Evolutionary conservation across 495 filamentous ascomycete genomes (phyloP).

Genomic region (Talaromyces adpressus): DNA sequence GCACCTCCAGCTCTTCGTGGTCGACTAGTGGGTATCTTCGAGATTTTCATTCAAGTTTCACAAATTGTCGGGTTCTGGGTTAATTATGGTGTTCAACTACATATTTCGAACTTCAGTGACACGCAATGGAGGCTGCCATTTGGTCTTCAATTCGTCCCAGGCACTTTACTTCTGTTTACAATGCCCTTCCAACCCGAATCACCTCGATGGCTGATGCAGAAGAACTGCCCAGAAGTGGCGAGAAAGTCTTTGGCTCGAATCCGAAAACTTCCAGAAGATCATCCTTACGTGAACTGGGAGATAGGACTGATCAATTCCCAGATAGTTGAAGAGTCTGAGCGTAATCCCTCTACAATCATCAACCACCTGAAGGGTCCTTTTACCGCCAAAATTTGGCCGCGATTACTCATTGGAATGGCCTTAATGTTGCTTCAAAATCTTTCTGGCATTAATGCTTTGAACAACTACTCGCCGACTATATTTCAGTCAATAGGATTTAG

Average conservation of each 20-base stretch:
- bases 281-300: slow-evolving; percentile 8
- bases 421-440: slow-evolving; percentile 14
- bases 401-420: slow-evolving; percentile 4
- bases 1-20: slow-evolving; percentile 62
- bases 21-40: slow-evolving; percentile 17
- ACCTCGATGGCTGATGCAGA: slow-evolving; percentile 48
- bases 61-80: slow-evolving; percentile 7
- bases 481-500: slow-evolving; percentile 16
- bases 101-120: neutral
- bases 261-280: slow-evolving; percentile 12
- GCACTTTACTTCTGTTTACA: slow-evolving; percentile 36
- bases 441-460: slow-evolving; percentile 16
- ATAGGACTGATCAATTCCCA: too few relatives aligned
- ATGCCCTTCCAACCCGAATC: slow-evolving; percentile 52
- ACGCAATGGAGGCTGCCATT: slow-evolving; percentile 18
- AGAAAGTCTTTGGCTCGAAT: slow-evolving; percentile 8
- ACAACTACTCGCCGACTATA: slow-evolving; percentile 19
- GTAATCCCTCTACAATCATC: neutral
- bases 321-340: too few relatives aligned
- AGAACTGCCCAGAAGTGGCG: neutral
- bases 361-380: neutral
- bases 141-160: slow-evolving; percentile 16
- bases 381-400: slow-evolving; percentile 2
- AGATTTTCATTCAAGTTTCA: slow-evolving; percentile 5
- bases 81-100: slow-evolving; percentile 11